Conservation (phyloP, 129 eudicot genomes). For the Kitagawia praeruptora region DNA sequence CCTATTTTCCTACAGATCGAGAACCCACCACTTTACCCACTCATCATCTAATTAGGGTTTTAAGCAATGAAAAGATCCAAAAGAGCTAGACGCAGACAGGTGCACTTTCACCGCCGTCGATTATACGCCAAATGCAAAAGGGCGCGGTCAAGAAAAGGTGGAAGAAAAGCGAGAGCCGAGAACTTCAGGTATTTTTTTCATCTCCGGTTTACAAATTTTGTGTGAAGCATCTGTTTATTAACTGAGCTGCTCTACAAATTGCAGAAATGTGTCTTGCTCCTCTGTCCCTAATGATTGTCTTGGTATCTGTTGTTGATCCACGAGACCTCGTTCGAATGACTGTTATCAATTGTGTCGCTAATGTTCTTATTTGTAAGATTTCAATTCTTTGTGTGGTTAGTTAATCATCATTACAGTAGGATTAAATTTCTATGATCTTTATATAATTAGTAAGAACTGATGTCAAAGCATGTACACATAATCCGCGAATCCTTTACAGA, state of each 20-base stretch:
- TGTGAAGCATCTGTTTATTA: no score
- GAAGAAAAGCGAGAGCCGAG: no score
- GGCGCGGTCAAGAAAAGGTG: no score
- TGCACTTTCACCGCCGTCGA: no score
- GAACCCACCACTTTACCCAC: no score
- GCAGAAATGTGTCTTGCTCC: background rate
- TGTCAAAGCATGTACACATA: background rate
- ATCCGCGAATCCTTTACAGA: background rate
- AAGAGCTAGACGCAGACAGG: no score
- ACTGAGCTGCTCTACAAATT: background rate
- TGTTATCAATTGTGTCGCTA: background rate
- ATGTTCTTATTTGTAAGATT: background rate
- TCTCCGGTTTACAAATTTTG: no score
- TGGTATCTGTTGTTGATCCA: conserved; percentile 4
- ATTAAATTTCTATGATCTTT: background rate
- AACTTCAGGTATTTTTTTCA: no score
- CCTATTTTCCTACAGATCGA: no score
- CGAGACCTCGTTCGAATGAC: background rate
- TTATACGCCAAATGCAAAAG: no score
- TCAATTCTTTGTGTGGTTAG: background rate
- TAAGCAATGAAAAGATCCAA: no score
- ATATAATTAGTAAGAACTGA: background rate
- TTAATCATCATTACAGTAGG: background rate
- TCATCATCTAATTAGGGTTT: no score
- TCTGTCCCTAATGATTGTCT: background rate